A percentile compares a stretch with the other conserved stretches of the same genome.
These are phyloP conservation scores for Pecoramyces ruminantium DNA, from an alignment of 192 early-diverging fungal species.

Conservation along the genomic window DNA sequence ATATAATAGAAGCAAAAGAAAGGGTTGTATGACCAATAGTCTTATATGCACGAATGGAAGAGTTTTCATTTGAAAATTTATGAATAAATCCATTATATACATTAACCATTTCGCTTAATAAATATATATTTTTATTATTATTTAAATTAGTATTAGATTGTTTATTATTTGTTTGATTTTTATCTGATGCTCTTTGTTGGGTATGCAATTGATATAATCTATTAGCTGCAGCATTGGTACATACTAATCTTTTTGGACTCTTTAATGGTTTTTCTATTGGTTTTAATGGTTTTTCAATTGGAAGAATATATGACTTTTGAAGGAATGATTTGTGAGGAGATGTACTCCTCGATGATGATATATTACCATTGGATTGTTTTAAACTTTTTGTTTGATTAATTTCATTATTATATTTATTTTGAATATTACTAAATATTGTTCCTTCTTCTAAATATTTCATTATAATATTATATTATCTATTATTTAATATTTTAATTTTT, in stretches of 20 bases:
- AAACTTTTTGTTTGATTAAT: not conserved
- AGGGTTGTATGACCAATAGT: not conserved
- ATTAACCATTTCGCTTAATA: not conserved
- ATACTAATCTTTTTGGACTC: not conserved
- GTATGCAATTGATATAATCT: not conserved
- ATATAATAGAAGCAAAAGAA: not conserved
- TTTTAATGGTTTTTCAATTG: not conserved
- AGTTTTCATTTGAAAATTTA: not conserved
- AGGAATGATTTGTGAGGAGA: not conserved
- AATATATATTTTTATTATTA: not conserved
- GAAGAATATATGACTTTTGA: not conserved
- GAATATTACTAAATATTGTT: not conserved
- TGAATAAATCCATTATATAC: not conserved
- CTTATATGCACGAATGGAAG: not conserved
- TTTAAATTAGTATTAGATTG: too few relatives aligned
- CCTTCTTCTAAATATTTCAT: not conserved
- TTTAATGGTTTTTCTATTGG: not conserved
- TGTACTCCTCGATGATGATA: not conserved
- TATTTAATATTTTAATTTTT: too few relatives aligned
- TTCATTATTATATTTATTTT: not conserved
- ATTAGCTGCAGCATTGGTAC: not conserved
- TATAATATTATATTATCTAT: too few relatives aligned
- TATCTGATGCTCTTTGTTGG: too few relatives aligned
- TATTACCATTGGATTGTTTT: not conserved
- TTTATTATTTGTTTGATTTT: not conserved